Conservation (phyloP, 129 eudicot species). For the Ambrosia trifida region DNA sequence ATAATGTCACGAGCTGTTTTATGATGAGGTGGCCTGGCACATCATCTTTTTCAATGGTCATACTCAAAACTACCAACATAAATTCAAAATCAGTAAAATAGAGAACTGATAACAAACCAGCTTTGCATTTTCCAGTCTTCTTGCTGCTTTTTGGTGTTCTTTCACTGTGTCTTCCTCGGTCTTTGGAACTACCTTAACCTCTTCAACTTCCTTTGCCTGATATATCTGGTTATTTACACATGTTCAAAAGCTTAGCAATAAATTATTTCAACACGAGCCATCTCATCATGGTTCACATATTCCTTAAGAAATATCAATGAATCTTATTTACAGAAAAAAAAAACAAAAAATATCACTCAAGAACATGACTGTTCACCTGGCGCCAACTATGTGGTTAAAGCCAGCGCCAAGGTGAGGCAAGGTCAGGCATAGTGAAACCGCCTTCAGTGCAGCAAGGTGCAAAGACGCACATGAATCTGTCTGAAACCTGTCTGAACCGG, state of each 20-base stretch:
- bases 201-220: constrained; percentile 75
- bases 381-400: background rate
- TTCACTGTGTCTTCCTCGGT: constrained; percentile 60
- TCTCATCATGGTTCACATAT: background rate
- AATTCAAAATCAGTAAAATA: background rate
- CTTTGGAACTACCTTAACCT: constrained; percentile 67
- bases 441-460: no score
- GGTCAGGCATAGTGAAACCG: no score
- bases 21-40: background rate
- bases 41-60: background rate
- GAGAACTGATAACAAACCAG: constrained; percentile 53
- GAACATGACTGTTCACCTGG: background rate
- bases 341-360: background rate
- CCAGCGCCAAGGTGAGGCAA: no score
- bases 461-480: no score
- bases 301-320: background rate
- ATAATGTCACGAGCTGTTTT: background rate
- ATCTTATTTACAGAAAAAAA: background rate
- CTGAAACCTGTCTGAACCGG: no score
- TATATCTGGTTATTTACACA: constrained; percentile 49
- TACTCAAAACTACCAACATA: background rate
- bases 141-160: constrained; percentile 75
- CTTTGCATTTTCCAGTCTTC: constrained; percentile 58
- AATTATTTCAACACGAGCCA: background rate
- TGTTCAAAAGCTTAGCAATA: constrained; percentile 11